These are phyloP conservation scores for Melampsora larici-populina DNA, from an alignment of 1,284 basidiomycete species.

Conservation along the genomic window DNA sequence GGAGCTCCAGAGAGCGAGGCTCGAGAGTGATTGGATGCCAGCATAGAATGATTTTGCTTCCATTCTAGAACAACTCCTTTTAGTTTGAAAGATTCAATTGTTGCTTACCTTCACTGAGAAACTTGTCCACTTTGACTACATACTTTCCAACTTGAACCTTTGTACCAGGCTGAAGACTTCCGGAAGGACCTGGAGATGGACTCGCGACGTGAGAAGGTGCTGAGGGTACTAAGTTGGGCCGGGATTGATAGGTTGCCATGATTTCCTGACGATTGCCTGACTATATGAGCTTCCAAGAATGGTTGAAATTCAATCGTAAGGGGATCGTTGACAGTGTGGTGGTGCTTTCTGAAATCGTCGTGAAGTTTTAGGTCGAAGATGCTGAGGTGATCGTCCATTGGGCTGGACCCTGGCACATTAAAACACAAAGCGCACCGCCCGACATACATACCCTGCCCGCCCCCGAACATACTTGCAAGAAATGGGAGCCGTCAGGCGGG, in stretches of 20 bases:
- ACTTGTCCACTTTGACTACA: slow-evolving; percentile 78
- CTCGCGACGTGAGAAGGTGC: neutral
- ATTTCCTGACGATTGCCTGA: neutral
- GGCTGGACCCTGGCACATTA: no score
- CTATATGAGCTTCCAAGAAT: no score
- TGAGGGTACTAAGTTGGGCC: neutral
- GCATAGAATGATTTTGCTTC: no score
- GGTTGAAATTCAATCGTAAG: no score
- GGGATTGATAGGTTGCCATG: slow-evolving; percentile 4
- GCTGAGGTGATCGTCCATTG: no score
- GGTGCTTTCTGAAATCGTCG: no score
- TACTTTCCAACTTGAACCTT: slow-evolving; percentile 84
- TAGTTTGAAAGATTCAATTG: neutral
- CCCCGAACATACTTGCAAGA: no score
- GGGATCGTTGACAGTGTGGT: no score
- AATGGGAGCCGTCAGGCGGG: no score
- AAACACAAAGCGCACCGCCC: no score
- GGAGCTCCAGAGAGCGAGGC: neutral
- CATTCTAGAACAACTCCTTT: neutral
- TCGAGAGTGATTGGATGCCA: neutral
- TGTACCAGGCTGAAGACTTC: slow-evolving; percentile 65
- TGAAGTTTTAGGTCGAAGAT: no score
- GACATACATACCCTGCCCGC: no score
- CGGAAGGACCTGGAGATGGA: slow-evolving; percentile 4
- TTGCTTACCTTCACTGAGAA: slow-evolving; percentile 79